Conservation (phyloP, 2,329 filamentous ascomycete genomes). For the Botrytis fragariae region DNA sequence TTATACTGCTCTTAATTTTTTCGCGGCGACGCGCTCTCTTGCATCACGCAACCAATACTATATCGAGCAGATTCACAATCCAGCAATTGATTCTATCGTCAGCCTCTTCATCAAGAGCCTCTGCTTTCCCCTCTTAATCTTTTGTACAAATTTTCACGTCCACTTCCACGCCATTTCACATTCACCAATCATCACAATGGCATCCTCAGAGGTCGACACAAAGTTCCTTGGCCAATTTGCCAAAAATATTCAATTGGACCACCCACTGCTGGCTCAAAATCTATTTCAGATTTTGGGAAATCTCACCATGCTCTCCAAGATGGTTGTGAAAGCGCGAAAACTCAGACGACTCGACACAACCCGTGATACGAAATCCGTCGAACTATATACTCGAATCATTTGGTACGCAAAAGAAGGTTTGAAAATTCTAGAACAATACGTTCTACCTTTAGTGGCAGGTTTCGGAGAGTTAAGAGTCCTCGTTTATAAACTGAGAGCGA, state of each 20-base stretch:
- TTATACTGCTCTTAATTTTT: not conserved
- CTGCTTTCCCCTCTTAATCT: not conserved
- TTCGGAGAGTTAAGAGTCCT: slow-evolving; percentile 85
- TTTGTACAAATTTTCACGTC: too few relatives aligned
- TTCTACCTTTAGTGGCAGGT: slow-evolving; percentile 78
- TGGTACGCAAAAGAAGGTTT: slow-evolving; percentile 94
- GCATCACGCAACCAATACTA: not conserved
- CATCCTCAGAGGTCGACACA: slow-evolving; percentile 94
- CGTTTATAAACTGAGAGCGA: slow-evolving; percentile 86
- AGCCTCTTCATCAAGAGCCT: not conserved
- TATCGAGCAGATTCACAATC: not conserved
- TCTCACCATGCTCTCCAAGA: slow-evolving; percentile 81
- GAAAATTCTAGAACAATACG: slow-evolving; percentile 80
- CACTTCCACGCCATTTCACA: not conserved
- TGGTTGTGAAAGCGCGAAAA: slow-evolving; percentile 79
- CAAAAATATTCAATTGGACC: slow-evolving; percentile 72
- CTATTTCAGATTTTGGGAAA: slow-evolving; percentile 90
- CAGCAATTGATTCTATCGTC: not conserved
- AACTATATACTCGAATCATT: slow-evolving; percentile 86
- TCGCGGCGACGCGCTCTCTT: not conserved
- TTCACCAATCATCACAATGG: slow-evolving; percentile 59
- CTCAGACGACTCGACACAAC: slow-evolving; percentile 77
- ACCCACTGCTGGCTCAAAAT: slow-evolving; percentile 74
- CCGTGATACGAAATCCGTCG: slow-evolving; percentile 74
- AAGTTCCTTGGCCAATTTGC: slow-evolving; percentile 93